These are phyloP conservation scores for Rauvolfia tetraphylla DNA, from an alignment of 257 asterid species.

Conservation along the genomic window DNA sequence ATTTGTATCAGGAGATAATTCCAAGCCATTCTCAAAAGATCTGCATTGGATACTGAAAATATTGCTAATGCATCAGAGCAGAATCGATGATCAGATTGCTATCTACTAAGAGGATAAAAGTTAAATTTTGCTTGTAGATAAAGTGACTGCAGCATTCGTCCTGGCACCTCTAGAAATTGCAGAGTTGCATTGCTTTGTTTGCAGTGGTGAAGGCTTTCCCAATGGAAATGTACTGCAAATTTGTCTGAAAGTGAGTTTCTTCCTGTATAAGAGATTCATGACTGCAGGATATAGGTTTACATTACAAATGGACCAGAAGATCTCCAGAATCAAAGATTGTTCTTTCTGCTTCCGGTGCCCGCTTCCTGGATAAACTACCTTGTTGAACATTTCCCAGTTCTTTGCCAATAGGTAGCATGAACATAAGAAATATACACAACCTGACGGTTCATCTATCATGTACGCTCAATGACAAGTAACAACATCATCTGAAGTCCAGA, in stretches of 20 bases:
- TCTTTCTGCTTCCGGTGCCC: background rate
- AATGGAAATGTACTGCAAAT: background rate
- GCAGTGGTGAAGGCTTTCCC: background rate
- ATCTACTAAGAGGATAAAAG: background rate
- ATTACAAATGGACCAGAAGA: background rate
- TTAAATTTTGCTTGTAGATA: background rate
- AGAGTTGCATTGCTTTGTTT: background rate
- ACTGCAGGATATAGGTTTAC: background rate
- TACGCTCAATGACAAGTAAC: background rate
- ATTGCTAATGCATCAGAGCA: conserved; percentile 44
- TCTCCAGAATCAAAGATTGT: background rate
- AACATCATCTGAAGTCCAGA: background rate
- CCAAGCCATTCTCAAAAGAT: conserved; percentile 47
- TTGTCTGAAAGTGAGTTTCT: background rate
- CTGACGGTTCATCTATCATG: background rate
- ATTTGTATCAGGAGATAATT: conserved; percentile 55
- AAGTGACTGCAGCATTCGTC: background rate
- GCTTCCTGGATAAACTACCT: too few species aligned
- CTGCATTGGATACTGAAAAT: conserved; percentile 38
- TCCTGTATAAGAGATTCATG: background rate
- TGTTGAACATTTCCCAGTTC: too few species aligned
- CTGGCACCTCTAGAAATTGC: background rate
- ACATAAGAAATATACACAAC: background rate
- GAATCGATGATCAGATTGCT: conserved; percentile 21
- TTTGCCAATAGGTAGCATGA: too few species aligned